phyloP scores from a whole-genome alignment of 2,329 filamentous ascomycete genomes.

The Purpureocillium lavendulum region DNA sequence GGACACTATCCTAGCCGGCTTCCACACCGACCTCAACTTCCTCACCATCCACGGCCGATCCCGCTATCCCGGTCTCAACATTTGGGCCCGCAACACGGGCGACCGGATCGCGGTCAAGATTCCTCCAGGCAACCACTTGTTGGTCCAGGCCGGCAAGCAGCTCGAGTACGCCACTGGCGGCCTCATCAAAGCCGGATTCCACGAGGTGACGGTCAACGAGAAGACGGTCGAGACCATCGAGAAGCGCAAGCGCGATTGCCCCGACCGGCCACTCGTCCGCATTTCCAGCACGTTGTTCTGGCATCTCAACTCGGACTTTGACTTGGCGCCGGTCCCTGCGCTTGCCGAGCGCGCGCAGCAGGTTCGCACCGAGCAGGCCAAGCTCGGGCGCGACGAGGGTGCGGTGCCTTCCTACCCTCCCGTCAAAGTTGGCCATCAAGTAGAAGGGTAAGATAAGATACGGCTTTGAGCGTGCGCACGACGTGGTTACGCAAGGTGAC shows the following conservation, averaged over 20 bases:
- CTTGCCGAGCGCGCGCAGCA: conserved; percentile 34
- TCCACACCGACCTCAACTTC: conserved; percentile 58
- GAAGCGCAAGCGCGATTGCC: conserved; percentile 28
- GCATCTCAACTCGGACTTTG: conserved; percentile 49
- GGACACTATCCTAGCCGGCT: conserved; percentile 53
- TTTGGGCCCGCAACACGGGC: conserved; percentile 57
- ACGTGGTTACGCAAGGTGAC: too few relatives aligned
- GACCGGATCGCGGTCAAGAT: conserved; percentile 50
- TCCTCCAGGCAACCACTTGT: conserved; percentile 46
- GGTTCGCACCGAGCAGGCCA: conserved; percentile 37
- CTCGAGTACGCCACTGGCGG: conserved; percentile 54
- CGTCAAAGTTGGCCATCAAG: conserved; percentile 52
- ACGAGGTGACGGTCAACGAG: conserved; percentile 52
- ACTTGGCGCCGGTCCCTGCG: conserved; percentile 41
- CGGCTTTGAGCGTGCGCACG: too few relatives aligned
- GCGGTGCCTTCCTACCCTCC: conserved; percentile 35
- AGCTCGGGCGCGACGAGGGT: conserved; percentile 45
- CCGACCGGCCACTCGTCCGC: conserved; percentile 43
- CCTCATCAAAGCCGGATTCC: conserved; percentile 52
- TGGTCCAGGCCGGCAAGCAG: conserved; percentile 56
- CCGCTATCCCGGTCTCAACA: conserved; percentile 52
- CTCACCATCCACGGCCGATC: conserved; percentile 57
- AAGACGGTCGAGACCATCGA: conserved; percentile 39
- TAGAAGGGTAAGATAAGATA: conserved; percentile 37
- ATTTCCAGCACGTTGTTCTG: conserved; percentile 56